phyloP scores from a whole-genome alignment of 208 protist species.

The Herpetomonas samuelpessoai region DNA sequence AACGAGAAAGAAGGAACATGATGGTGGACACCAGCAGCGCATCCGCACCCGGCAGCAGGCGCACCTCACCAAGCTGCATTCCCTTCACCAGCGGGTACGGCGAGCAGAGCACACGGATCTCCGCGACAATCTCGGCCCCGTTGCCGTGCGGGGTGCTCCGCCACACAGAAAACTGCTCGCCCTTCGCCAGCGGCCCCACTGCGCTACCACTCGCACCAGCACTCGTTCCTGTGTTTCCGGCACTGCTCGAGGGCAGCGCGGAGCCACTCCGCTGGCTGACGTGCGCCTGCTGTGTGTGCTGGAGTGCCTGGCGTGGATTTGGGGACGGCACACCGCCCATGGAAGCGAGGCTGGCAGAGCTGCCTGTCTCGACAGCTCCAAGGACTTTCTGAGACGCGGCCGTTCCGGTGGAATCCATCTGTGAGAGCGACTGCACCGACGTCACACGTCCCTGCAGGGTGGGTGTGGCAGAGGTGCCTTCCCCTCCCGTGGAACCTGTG shows the following conservation, averaged over 20 bases:
- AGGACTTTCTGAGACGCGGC: no score
- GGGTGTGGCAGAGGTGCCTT: no score
- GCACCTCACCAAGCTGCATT: slow-evolving; percentile 47
- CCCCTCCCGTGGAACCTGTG: no score
- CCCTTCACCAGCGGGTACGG: slow-evolving; percentile 28
- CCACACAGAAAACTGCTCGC: slow-evolving; percentile 44
- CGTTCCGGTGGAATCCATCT: no score
- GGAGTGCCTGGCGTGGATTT: slow-evolving; percentile 1
- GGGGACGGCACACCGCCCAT: no score
- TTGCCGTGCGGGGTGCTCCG: slow-evolving; percentile 35
- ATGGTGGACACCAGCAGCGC: slow-evolving; percentile 63
- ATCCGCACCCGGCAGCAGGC: slow-evolving; percentile 50
- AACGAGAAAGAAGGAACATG: slow-evolving; percentile 58
- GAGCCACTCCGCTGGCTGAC: neutral
- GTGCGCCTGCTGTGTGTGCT: slow-evolving; percentile 3
- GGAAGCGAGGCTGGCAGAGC: no score
- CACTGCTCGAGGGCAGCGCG: neutral
- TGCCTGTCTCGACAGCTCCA: no score
- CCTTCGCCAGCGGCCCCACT: neutral
- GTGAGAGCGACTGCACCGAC: no score
- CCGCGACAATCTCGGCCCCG: slow-evolving; percentile 60
- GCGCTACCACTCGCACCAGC: neutral
- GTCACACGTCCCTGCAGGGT: no score
- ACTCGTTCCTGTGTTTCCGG: no score
- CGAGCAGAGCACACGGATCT: slow-evolving; percentile 34